Evolutionary conservation across 805 yeast genomes (phyloP), one percentile per base, ranked within the genome.

Genomic region (Lipomyces orientalis): DNA sequence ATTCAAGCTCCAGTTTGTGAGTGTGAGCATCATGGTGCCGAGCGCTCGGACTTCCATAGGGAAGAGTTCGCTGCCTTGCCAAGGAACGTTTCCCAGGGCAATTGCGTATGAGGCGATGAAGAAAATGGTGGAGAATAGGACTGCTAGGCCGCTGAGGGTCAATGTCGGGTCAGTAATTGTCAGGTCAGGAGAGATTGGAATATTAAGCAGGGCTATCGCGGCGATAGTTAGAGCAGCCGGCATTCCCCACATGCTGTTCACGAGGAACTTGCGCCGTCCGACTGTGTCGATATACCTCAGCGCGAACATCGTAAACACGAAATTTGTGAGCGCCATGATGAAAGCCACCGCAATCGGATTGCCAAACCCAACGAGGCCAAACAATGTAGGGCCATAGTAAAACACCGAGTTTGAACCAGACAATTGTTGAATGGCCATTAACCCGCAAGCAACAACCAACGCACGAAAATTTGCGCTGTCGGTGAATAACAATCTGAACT

Each of bases 31-130:
- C 68, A 97, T 90, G 9, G 91, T 88, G 68, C 98, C 98, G 59
- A 91, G 84, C 68, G 97, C 95, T 78, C 98, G 87, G 39, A 93
- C 97, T 70, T 88, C 86, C 83, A 93, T 97, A 43, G 97, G 96
- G 81, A 94, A 92, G 76, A 93, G 81, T 79, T 93, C 98, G 66
- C 93, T 89, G 76, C 94, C 97, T 76, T 93, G 97, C 98, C 98
- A 93, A 65, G 98, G 97, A 65, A 91, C 94, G 79, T 93, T 93
- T 80, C 98, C 98, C 73, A 93, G 90, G 73, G 98, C 98, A 71
- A 91, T 82, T 59, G 97, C 97, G 77, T 93, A 93, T 62, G 89
- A 87, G 3, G 97, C 97, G 57, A 93, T 97, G 76, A 82, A 94
- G 49, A 87, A 77, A 68, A 94, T 91, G 90, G 93, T 92, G 64